Evolutionary conservation across 164 flowering plant genomes (phyloP).

Genomic region (Cinnamomum micranthum): DNA sequence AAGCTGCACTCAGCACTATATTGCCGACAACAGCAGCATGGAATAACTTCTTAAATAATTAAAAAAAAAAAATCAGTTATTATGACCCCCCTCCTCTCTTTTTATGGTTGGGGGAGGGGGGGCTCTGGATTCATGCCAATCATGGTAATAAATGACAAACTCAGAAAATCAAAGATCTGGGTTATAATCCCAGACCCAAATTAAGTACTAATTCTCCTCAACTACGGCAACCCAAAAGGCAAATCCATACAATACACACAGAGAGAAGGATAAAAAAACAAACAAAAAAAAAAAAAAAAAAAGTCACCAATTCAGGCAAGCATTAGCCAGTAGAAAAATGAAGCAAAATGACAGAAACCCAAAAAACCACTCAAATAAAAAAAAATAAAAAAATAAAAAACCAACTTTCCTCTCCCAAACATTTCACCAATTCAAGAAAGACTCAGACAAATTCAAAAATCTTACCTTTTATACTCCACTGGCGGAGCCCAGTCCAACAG

Average conservation of each 20-base stretch:
- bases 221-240: neutral
- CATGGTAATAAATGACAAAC: neutral
- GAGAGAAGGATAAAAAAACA: too few relatives aligned
- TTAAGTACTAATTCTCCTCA: neutral
- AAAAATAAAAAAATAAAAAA: too few relatives aligned
- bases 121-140: neutral
- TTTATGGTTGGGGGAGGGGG: neutral
- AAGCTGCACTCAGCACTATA: neutral
- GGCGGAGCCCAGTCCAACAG: constrained; percentile 44
- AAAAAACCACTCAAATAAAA: neutral
- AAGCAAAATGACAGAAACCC: neutral
- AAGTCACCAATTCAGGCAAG: too few relatives aligned
- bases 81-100: too few relatives aligned
- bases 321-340: too few relatives aligned
- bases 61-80: neutral
- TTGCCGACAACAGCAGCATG: neutral
- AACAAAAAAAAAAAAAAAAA: too few relatives aligned
- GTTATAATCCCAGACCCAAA: neutral
- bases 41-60: neutral
- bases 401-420: too few relatives aligned
- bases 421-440: neutral
- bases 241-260: too few relatives aligned
- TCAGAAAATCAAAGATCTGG: neutral
- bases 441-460: neutral
- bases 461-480: constrained; percentile 45